A percentile compares a stretch with the other conserved stretches of the same genome.
Evolutionary conservation across 371 early-diverging fungal genomes (phyloP).

Genomic region (Caulochytrium protostelioides): DNA sequence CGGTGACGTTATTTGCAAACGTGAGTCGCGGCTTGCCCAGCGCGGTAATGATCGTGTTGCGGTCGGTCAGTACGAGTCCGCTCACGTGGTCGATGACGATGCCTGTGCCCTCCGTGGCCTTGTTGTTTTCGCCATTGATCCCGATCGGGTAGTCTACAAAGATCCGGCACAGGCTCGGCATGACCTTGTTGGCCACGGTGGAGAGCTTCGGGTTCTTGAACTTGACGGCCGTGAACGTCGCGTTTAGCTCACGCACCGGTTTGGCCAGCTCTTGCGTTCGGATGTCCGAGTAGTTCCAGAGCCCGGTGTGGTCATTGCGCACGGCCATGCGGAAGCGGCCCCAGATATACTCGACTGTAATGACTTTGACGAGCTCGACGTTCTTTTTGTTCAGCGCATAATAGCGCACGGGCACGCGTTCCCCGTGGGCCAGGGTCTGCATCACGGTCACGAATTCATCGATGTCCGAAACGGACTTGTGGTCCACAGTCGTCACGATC

Average conservation of each 20-base stretch:
- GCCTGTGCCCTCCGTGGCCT: conserved; percentile 32
- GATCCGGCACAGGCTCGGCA: background rate
- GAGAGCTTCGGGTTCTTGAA: conserved; percentile 2
- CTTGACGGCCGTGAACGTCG: conserved; percentile 11
- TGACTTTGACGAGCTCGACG: conserved; percentile 5
- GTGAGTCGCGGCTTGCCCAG: conserved; percentile 53
- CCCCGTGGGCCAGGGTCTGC: conserved; percentile 9
- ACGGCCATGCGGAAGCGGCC: conserved; percentile 8
- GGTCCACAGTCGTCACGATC: conserved; percentile 12
- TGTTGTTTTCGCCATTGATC: conserved; percentile 2
- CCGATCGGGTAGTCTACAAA: conserved; percentile 6
- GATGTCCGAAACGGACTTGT: conserved; percentile 8
- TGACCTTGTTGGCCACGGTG: background rate
- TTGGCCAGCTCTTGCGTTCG: background rate
- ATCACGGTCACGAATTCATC: conserved; percentile 11
- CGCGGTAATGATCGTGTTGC: conserved; percentile 53
- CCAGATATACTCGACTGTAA: conserved; percentile 6
- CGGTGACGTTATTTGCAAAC: conserved; percentile 48
- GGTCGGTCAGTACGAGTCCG: conserved; percentile 52
- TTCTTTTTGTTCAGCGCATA: conserved; percentile 16
- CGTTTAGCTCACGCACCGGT: conserved; percentile 1
- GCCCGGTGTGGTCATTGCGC: conserved; percentile 13
- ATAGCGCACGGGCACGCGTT: conserved; percentile 18
- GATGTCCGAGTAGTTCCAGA: conserved; percentile 11
- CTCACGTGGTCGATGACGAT: conserved; percentile 42